These are phyloP conservation scores for Alternaria brassicae DNA, from an alignment of 2,329 filamentous ascomycete species.

Conservation along the genomic window DNA sequence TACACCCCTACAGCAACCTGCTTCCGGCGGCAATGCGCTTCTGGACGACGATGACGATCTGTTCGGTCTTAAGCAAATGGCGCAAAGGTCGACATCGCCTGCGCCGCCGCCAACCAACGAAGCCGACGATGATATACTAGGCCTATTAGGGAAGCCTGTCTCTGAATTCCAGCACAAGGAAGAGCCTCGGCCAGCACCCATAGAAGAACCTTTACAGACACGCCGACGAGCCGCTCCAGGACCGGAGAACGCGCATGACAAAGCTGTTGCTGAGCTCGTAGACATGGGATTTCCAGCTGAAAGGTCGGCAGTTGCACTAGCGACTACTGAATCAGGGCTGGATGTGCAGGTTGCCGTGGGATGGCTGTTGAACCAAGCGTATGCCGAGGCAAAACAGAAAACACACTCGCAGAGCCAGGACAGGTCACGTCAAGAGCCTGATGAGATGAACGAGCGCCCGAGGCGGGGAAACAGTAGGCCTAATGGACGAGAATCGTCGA, in stretches of 20 bases:
- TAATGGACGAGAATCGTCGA: slow-evolving; percentile 45
- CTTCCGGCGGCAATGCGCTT: slow-evolving; percentile 43
- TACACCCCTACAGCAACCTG: slow-evolving; percentile 35
- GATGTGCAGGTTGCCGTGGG: slow-evolving; percentile 88
- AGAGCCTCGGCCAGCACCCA: slow-evolving; percentile 19
- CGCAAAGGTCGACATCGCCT: slow-evolving; percentile 48
- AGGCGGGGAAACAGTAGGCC: slow-evolving; percentile 33
- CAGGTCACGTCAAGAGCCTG: slow-evolving; percentile 32
- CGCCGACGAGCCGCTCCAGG: slow-evolving; percentile 28
- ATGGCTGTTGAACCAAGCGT: slow-evolving; percentile 89
- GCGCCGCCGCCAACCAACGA: slow-evolving; percentile 29
- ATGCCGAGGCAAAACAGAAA: slow-evolving; percentile 80
- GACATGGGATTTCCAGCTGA: slow-evolving; percentile 94
- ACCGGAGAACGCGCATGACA: slow-evolving; percentile 67
- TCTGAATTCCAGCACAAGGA: slow-evolving; percentile 55
- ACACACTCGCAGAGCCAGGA: slow-evolving; percentile 50
- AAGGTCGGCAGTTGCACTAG: slow-evolving; percentile 79
- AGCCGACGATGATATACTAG: slow-evolving; percentile 68
- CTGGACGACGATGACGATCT: slow-evolving; percentile 78
- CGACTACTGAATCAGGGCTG: slow-evolving; percentile 77
- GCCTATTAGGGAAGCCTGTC: slow-evolving; percentile 66
- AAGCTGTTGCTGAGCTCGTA: slow-evolving; percentile 83
- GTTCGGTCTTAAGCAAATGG: slow-evolving; percentile 77
- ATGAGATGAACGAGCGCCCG: slow-evolving; percentile 35
- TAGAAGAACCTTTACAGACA: slow-evolving; percentile 12